phyloP scores from a whole-genome alignment of 805 yeast species.

The Candida mattraensis region DNA sequence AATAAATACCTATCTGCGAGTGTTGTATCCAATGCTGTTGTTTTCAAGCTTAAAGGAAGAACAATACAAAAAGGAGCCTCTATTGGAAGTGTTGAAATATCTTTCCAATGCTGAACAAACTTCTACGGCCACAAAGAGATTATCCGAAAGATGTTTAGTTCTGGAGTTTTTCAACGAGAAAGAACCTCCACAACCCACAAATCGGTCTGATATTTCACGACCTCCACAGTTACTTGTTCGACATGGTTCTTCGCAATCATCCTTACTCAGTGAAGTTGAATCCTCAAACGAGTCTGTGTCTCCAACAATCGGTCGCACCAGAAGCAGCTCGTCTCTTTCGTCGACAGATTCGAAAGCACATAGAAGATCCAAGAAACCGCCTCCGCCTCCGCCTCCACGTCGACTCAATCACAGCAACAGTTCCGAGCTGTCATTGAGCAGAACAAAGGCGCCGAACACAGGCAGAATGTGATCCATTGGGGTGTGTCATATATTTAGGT shows the following conservation, averaged over 20 bases:
- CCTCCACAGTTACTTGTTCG: constrained; percentile 6
- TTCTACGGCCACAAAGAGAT: constrained; percentile 39
- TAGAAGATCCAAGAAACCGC: constrained; percentile 18
- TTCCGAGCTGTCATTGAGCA: constrained; percentile 21
- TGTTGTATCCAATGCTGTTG: constrained; percentile 66
- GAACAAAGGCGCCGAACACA: constrained; percentile 17
- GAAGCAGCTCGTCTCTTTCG: constrained; percentile 17
- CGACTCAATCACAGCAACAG: constrained; percentile 9
- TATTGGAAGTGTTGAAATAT: constrained; percentile 50
- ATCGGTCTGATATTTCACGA: constrained; percentile 1
- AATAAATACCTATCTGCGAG: constrained; percentile 71
- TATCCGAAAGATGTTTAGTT: constrained; percentile 40
- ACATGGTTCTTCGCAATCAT: constrained; percentile 17
- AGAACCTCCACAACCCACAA: constrained; percentile 1
- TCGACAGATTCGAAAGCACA: constrained; percentile 16
- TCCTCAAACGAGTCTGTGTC: constrained; percentile 12
- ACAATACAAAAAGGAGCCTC: constrained; percentile 56
- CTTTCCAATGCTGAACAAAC: constrained; percentile 41
- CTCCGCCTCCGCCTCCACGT: constrained; percentile 26
- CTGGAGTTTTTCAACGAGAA: constrained; percentile 19
- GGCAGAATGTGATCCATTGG: too few relatives aligned
- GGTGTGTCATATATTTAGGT: too few relatives aligned
- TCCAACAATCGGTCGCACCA: constrained; percentile 8
- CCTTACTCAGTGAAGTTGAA: constrained; percentile 19
- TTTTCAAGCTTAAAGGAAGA: constrained; percentile 60